A percentile compares a stretch with the other conserved stretches of the same genome.
Conservation (phyloP, 257 asterid genomes). For the Solanum bukasovii region DNA sequence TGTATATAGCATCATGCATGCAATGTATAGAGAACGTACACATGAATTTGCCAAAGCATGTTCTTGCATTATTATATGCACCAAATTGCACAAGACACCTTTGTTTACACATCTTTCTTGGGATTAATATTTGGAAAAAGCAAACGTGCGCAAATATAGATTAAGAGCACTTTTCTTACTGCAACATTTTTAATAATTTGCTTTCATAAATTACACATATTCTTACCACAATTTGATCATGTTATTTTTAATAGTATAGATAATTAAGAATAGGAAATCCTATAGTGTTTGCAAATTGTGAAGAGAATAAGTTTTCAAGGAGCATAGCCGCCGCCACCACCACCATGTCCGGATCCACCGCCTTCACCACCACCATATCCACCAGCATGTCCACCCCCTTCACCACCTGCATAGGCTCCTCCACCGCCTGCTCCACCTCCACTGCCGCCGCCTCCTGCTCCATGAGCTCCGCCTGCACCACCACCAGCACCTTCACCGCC, state of each 20-base stretch:
- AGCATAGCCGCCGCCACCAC: conserved; percentile 41
- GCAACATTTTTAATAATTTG: not conserved
- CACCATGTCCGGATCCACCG: conserved; percentile 22
- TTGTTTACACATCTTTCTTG: not conserved
- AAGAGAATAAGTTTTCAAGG: conserved; percentile 14
- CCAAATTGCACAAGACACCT: not conserved
- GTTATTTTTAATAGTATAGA: not conserved
- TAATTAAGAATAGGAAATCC: not conserved
- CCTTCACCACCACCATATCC: not conserved
- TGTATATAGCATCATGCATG: conserved; percentile 1
- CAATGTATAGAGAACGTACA: not conserved
- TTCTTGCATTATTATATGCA: not conserved
- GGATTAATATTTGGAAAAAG: not conserved
- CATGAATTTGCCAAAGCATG: not conserved
- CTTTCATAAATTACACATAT: not conserved
- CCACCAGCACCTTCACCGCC: conserved; percentile 44
- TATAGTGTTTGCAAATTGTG: not conserved
- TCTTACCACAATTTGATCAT: not conserved
- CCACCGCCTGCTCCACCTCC: conserved; percentile 14
- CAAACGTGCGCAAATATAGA: not conserved
- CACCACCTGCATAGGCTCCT: not conserved
- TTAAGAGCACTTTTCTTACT: not conserved
- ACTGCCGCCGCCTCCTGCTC: conserved; percentile 37
- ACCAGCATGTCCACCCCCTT: not conserved
- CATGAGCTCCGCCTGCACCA: conserved; percentile 37